Conservation (phyloP, 2,329 filamentous ascomycete species). For the Colletotrichum musae region DNA sequence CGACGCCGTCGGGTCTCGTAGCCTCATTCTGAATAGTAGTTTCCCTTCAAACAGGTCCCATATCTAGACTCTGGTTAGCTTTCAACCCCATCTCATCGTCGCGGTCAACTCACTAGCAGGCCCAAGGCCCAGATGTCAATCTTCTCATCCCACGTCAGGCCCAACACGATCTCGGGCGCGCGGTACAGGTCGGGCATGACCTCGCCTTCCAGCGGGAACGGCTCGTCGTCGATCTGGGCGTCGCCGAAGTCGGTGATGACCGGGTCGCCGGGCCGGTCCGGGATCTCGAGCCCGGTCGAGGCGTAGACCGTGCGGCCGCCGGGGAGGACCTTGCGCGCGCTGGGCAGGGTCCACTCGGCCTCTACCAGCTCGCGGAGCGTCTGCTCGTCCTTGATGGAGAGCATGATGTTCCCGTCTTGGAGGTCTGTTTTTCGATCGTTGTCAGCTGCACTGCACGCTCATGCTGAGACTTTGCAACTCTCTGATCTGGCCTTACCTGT, state of each 20-base stretch:
- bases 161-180: constrained; percentile 52
- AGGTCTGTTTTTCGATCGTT: no score
- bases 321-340: constrained; percentile 46
- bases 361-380: constrained; percentile 40
- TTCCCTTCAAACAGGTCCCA: constrained; percentile 52
- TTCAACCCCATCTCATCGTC: fast-evolving
- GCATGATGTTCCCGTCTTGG: constrained; percentile 45
- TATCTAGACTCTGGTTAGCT: no score
- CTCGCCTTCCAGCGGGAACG: constrained; percentile 43
- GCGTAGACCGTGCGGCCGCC: constrained; percentile 47
- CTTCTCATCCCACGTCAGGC: constrained; percentile 51
- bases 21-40: constrained; percentile 46
- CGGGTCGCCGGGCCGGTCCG: constrained; percentile 42
- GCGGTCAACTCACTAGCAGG: constrained; percentile 8
- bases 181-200: constrained; percentile 52
- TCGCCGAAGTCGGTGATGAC: constrained; percentile 51
- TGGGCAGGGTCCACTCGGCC: constrained; percentile 41
- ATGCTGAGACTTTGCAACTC: no score
- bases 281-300: constrained; percentile 46
- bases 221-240: constrained; percentile 45
- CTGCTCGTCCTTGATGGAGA: constrained; percentile 40
- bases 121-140: constrained; percentile 51
- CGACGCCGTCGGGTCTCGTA: constrained; percentile 42
- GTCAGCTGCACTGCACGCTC: no score
- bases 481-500: no score